These are phyloP conservation scores for Passalora sequoiae DNA, from an alignment of 2,329 filamentous ascomycete species.

Conservation along the genomic window DNA sequence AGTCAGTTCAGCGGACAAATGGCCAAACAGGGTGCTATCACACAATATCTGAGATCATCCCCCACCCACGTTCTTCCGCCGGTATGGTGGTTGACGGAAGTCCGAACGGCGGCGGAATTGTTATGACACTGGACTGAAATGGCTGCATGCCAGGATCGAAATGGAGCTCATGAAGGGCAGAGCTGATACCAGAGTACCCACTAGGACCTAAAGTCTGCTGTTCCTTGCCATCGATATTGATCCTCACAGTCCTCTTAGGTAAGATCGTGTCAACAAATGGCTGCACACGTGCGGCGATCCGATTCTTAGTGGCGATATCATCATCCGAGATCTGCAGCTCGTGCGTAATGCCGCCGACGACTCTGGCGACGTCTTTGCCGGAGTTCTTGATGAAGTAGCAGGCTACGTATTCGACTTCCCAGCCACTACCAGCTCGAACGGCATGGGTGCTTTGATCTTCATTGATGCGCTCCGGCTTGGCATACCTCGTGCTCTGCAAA, in stretches of 20 bases:
- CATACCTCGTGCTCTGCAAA: constrained; percentile 15
- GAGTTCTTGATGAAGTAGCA: constrained; percentile 73
- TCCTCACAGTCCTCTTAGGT: constrained; percentile 62
- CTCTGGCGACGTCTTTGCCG: constrained; percentile 60
- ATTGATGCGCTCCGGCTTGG: constrained; percentile 29
- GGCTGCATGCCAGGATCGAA: constrained; percentile 18
- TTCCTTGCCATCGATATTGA: constrained; percentile 50
- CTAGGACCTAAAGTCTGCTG: constrained; percentile 34
- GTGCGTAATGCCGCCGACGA: constrained; percentile 65
- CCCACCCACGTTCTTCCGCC: constrained; percentile 74
- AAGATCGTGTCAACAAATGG: constrained; percentile 75
- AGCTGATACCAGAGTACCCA: constrained; percentile 31
- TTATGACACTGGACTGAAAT: constrained; percentile 22
- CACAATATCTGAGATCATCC: constrained; percentile 51
- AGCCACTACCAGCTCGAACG: constrained; percentile 40
- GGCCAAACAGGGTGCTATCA: not conserved
- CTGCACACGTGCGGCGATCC: constrained; percentile 62
- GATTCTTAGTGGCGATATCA: constrained; percentile 51
- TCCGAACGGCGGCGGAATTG: constrained; percentile 33
- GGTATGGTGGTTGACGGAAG: constrained; percentile 64
- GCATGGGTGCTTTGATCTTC: constrained; percentile 21
- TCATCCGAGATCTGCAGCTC: constrained; percentile 57
- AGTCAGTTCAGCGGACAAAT: constrained; percentile 53
- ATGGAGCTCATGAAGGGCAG: constrained; percentile 28
- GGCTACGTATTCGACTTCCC: constrained; percentile 78